Evolutionary conservation across 1,139 yeast genomes (phyloP).

Genomic region (Pichia sp.): DNA sequence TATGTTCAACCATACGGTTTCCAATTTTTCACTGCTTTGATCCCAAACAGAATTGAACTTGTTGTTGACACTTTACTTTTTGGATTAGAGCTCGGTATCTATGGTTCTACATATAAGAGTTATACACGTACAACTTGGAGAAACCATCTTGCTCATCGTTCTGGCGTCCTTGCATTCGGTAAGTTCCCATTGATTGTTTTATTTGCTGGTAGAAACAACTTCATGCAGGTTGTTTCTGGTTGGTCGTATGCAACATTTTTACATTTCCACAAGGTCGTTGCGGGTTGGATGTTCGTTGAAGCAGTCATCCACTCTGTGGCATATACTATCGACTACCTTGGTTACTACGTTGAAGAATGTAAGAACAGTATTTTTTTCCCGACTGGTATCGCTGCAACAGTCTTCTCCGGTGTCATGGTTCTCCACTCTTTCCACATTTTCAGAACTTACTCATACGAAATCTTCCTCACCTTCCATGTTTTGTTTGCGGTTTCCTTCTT

Average conservation of each 20-base stretch:
- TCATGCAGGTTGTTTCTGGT: constrained; percentile 55
- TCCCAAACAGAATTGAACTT: constrained; percentile 61
- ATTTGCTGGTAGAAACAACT: constrained; percentile 65
- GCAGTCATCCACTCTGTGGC: constrained; percentile 30
- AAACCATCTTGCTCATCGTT: constrained; percentile 47
- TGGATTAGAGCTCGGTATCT: constrained; percentile 30
- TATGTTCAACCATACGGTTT: constrained; percentile 17
- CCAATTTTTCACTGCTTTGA: constrained; percentile 15
- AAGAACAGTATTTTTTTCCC: constrained; percentile 34
- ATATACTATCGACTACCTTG: constrained; percentile 17
- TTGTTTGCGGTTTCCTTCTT: constrained; percentile 37
- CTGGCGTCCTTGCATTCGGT: constrained; percentile 46
- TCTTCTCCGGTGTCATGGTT: constrained; percentile 40
- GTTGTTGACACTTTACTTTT: constrained; percentile 18
- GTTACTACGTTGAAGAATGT: constrained; percentile 19
- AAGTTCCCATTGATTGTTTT: constrained; percentile 44
- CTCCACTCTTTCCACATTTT: constrained; percentile 45
- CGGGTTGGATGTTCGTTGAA: constrained; percentile 43
- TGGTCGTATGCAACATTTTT: constrained; percentile 60
- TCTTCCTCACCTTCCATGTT: constrained; percentile 39
- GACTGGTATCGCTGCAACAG: constrained; percentile 39
- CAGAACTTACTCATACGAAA: constrained; percentile 47
- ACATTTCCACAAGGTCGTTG: constrained; percentile 60
- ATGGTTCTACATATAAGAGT: constrained; percentile 44
- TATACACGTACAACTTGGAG: constrained; percentile 39